A percentile compares a stretch with the other conserved stretches of the same genome.
These are phyloP conservation scores for Xylariaceae sp. DNA, from an alignment of 2,329 filamentous ascomycete genomes.

Conservation along the genomic window DNA sequence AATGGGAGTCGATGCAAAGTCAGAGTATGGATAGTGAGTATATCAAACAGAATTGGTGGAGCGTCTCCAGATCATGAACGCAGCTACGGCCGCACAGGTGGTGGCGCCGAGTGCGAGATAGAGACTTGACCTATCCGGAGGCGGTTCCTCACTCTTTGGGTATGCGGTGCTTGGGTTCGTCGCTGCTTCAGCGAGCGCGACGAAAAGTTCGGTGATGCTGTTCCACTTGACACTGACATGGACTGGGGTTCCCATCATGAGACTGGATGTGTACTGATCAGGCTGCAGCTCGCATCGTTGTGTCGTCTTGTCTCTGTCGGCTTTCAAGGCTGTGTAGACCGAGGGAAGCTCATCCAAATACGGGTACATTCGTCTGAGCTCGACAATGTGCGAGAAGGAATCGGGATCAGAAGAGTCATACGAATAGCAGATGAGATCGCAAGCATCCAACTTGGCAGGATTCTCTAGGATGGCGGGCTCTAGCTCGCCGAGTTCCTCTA, in stretches of 20 bases:
- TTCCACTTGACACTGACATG: slow-evolving; percentile 95
- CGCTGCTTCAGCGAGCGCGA: slow-evolving; percentile 83
- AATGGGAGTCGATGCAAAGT: not conserved
- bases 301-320: slow-evolving; percentile 94
- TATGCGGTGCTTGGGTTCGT: slow-evolving; percentile 85
- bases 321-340: slow-evolving; percentile 90
- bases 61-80: slow-evolving; percentile 60
- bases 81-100: slow-evolving; percentile 57
- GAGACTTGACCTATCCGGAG: slow-evolving; percentile 74
- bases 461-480: slow-evolving; percentile 94
- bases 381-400: slow-evolving; percentile 86
- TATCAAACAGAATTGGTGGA: slow-evolving; percentile 43
- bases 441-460: slow-evolving; percentile 79
- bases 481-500: slow-evolving; percentile 92
- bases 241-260: slow-evolving; percentile 85
- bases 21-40: not conserved
- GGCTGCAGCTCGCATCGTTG: slow-evolving; percentile 87
- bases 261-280: slow-evolving; percentile 77
- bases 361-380: slow-evolving; percentile 70
- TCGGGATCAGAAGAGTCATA: slow-evolving; percentile 97
- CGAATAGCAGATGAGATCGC: slow-evolving; percentile 89
- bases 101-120: slow-evolving; percentile 79
- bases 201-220: slow-evolving; percentile 90
- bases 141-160: slow-evolving; percentile 82
- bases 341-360: slow-evolving; percentile 85